phyloP scores from a whole-genome alignment of 2,329 filamentous ascomycete genomes.

The Penicillium sp. region DNA sequence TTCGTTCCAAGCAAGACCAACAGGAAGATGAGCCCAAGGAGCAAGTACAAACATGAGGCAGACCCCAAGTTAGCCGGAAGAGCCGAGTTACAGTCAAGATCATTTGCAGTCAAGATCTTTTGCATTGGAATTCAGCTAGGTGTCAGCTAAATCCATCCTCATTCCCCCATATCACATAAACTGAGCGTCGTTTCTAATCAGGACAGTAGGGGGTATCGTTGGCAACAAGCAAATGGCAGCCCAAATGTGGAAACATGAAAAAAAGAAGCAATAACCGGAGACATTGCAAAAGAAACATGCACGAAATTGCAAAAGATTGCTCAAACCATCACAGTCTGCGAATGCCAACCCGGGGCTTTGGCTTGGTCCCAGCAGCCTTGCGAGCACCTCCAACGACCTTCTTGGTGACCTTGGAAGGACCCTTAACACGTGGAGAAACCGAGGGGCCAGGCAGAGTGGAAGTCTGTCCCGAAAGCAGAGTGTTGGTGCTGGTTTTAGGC shows the following conservation, averaged over 20 bases:
- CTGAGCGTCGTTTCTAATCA: neutral
- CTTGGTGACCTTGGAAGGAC: slow-evolving; percentile 22
- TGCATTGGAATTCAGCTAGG: neutral
- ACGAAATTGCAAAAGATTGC: neutral
- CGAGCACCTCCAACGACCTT: slow-evolving; percentile 23
- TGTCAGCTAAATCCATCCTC: neutral
- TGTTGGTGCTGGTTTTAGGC: neutral
- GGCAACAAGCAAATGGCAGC: neutral
- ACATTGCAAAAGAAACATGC: no score
- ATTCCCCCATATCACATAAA: neutral
- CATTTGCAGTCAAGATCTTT: neutral
- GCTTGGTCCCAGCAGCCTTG: slow-evolving; percentile 30
- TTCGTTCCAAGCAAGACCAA: no score
- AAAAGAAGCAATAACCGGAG: slow-evolving; percentile 19
- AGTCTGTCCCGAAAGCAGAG: neutral
- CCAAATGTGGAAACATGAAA: slow-evolving; percentile 4
- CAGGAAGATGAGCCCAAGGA: neutral
- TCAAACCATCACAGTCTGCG: slow-evolving; percentile 28
- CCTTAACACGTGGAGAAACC: slow-evolving; percentile 7
- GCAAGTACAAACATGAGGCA: neutral
- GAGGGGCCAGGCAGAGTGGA: neutral
- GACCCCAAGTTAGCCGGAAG: neutral
- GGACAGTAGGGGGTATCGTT: neutral
- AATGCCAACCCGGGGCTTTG: slow-evolving; percentile 40
- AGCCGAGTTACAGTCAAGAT: neutral